Conservation (phyloP, 73 alveolate species). For the Halteria grandinella region DNA sequence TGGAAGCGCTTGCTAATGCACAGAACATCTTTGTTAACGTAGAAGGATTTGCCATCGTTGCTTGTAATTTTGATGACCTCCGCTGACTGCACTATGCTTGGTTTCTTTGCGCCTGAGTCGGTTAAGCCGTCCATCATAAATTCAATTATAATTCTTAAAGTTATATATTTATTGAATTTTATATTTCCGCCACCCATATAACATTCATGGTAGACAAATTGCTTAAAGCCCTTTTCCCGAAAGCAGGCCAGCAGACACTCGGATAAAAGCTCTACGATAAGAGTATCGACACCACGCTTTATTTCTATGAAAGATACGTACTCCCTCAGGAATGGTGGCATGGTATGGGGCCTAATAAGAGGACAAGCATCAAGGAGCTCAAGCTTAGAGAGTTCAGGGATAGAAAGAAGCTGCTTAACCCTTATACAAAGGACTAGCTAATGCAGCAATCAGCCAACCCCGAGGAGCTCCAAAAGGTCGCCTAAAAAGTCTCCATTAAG, state of each 20-base stretch:
- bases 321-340: constrained; percentile 45
- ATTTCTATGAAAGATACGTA: constrained; percentile 52
- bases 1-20: constrained; percentile 1
- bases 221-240: too few relatives aligned
- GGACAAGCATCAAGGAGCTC: neutral
- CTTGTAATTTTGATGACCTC: neutral
- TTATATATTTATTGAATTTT: too few relatives aligned
- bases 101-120: too few relatives aligned
- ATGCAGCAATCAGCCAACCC: neutral
- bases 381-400: constrained; percentile 45
- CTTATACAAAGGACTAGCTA: constrained; percentile 38
- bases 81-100: too few relatives aligned
- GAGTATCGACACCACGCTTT: neutral
- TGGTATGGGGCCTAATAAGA: too few relatives aligned
- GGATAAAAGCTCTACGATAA: too few relatives aligned
- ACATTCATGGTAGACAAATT: too few relatives aligned
- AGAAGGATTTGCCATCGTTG: constrained; percentile 22
- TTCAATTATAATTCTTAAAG: too few relatives aligned
- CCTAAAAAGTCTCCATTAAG: neutral
- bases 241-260: too few relatives aligned
- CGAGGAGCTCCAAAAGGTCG: constrained; percentile 31
- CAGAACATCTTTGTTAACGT: constrained; percentile 37
- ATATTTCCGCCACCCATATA: too few relatives aligned
- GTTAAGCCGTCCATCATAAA: too few relatives aligned
- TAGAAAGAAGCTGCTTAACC: constrained; percentile 51